Evolutionary conservation across 305 asterid species (phyloP).

Genomic region (Solanum hybrid): DNA sequence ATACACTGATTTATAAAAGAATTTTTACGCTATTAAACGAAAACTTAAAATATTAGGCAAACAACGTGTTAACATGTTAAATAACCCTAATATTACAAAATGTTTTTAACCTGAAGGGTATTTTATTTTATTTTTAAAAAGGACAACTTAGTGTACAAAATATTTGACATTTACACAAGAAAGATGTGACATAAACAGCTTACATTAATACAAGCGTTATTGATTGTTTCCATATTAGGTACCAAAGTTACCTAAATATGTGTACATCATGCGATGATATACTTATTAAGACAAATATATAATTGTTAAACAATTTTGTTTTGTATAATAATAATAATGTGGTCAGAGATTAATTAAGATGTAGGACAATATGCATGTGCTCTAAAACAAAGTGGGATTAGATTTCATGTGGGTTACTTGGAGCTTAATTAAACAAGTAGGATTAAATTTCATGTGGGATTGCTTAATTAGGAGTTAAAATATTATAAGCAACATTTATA

Average conservation of each 20-base stretch:
- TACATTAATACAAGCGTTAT: background rate
- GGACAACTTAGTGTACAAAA: too few species aligned
- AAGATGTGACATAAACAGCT: background rate
- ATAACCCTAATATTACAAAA: background rate
- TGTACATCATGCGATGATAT: slow-evolving; percentile 21
- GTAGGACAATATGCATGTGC: slow-evolving; percentile 31
- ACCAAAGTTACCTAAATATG: background rate
- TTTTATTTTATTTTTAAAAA: background rate
- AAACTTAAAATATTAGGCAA: background rate
- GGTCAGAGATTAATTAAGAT: slow-evolving; percentile 9
- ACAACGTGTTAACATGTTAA: background rate
- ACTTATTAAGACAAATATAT: slow-evolving; percentile 13
- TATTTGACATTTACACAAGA: too few species aligned
- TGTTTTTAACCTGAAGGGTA: background rate
- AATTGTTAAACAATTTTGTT: background rate
- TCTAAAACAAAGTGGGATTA: slow-evolving; percentile 1
- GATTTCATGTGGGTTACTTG: background rate
- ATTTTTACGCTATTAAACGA: background rate
- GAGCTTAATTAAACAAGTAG: slow-evolving; percentile 12
- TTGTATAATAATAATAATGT: slow-evolving; percentile 15
- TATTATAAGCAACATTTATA: background rate
- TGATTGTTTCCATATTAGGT: background rate
- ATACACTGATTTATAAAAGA: background rate
- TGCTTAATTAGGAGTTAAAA: background rate
- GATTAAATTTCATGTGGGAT: slow-evolving; percentile 42